Evolutionary conservation across 202 grass and related monocot species (phyloP), one percentile per base, ranked within the genome.

Genomic region (Carex arenaria): DNA sequence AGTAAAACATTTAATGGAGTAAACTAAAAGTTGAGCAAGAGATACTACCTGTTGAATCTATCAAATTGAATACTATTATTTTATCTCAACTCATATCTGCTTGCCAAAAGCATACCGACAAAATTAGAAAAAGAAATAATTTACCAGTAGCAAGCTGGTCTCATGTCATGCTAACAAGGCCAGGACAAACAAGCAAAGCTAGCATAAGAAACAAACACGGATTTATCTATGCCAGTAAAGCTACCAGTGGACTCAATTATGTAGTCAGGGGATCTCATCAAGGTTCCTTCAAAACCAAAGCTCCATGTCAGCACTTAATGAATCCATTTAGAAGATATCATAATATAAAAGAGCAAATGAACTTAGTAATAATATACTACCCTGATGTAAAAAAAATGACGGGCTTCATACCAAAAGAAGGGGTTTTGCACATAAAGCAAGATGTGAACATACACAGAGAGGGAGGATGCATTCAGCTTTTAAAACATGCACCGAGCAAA

Each of bases 31-130:
- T 67, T 85, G 18, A 86, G 79, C 26, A 38, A 84, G n/a, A 51
- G n/a, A 80, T 66, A 82, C 12, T 92, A 97, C 95, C 95, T 98
- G 92, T 80, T 93, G 95, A 89, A 98, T n/a, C n/a, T n/a, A n/a
- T n/a, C n/a, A n/a, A n/a, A n/a, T n/a, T n/a, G n/a, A 26, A 26
- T 1, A 26, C n/a, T n/a, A 26, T 26, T 26, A 26, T 26, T 26
- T 26, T 0, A 26, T 26, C 26, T 26, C 26, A 26, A 26, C 26
- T 26, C 26, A 26, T 26, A 26, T 26, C 26, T 26, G 26, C 26
- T 26, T 26, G 26, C 26, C 26, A 26, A 26, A 26, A 26, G 26
- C 26, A 26, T 26, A 26, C 26, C 26, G 26, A 26, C 26, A 36
- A 36, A 36, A 36, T 4, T 36, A 36, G 34, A 43, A 43, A 43